A percentile compares a stretch with the other conserved stretches of the same genome.
Evolutionary conservation across 2,329 filamentous ascomycete species (phyloP).

Genomic region (Moelleriella libera): DNA sequence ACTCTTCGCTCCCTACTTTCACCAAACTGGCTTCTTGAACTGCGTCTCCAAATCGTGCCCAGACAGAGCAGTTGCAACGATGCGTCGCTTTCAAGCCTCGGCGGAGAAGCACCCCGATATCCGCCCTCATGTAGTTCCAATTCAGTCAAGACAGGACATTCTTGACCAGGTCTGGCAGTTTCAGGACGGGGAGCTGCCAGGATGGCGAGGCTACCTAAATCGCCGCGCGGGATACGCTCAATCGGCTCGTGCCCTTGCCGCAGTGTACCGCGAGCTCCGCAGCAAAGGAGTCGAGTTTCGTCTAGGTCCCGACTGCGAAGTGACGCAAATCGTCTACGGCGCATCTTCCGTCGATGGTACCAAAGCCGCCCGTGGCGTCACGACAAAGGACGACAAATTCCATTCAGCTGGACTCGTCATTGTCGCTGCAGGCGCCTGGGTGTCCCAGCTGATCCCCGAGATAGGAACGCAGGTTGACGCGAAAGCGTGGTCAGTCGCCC

Average conservation of each 20-base stretch:
- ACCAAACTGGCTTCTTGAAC: slow-evolving; percentile 26
- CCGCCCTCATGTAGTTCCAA: slow-evolving; percentile 20
- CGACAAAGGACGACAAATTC: slow-evolving; percentile 5
- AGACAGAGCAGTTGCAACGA: slow-evolving; percentile 29
- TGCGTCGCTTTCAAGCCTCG: slow-evolving; percentile 26
- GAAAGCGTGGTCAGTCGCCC: slow-evolving; percentile 44
- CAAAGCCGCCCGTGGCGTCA: slow-evolving; percentile 4
- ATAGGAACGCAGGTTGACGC: slow-evolving; percentile 36
- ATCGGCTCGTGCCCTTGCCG: slow-evolving; percentile 33
- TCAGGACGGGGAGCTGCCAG: slow-evolving; percentile 26
- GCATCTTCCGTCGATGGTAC: background rate
- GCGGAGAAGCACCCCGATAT: slow-evolving; percentile 24
- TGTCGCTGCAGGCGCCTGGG: slow-evolving; percentile 36
- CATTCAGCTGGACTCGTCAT: slow-evolving; percentile 26
- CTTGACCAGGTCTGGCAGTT: slow-evolving; percentile 31
- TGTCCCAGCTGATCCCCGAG: slow-evolving; percentile 29
- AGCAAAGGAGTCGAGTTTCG: slow-evolving; percentile 23
- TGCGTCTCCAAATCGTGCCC: slow-evolving; percentile 32
- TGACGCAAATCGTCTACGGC: slow-evolving; percentile 12
- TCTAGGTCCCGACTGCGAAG: slow-evolving; percentile 12
- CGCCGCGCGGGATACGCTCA: slow-evolving; percentile 42
- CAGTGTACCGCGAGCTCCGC: slow-evolving; percentile 27
- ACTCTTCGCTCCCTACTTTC: slow-evolving; percentile 37
- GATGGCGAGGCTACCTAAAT: slow-evolving; percentile 46
- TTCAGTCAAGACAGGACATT: slow-evolving; percentile 24